Evolutionary conservation across 495 filamentous ascomycete species (phyloP).

Genomic region (Glonium stellatum): DNA sequence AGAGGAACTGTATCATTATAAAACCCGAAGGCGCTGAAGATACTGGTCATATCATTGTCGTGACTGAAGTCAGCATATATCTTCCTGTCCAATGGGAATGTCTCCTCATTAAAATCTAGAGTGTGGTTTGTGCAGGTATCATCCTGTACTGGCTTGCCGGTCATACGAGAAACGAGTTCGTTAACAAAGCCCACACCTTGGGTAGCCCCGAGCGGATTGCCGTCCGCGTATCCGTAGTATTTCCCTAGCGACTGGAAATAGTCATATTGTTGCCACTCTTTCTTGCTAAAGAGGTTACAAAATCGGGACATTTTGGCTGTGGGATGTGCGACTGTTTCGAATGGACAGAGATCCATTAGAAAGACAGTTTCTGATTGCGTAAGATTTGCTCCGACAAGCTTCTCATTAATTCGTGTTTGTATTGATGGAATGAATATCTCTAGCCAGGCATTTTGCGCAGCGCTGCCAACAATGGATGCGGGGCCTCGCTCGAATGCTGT

Average conservation of each 20-base stretch:
- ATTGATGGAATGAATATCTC: slow-evolving; percentile 56
- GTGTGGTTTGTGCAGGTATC: slow-evolving; percentile 66
- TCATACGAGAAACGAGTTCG: slow-evolving; percentile 76
- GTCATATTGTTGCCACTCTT: slow-evolving; percentile 69
- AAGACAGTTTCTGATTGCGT: slow-evolving; percentile 50
- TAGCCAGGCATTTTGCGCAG: slow-evolving; percentile 48
- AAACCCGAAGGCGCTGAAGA: slow-evolving; percentile 66
- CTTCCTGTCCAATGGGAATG: slow-evolving; percentile 58
- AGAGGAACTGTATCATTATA: slow-evolving; percentile 55
- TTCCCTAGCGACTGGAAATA: slow-evolving; percentile 71
- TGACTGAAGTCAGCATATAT: slow-evolving; percentile 85
- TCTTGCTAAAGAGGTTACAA: slow-evolving; percentile 60
- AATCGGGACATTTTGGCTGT: slow-evolving; percentile 50
- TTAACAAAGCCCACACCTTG: slow-evolving; percentile 81
- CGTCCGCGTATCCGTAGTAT: slow-evolving; percentile 71
- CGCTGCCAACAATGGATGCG: slow-evolving; percentile 40
- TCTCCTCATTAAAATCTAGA: slow-evolving; percentile 51
- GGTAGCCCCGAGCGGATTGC: slow-evolving; percentile 67
- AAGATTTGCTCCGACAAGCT: slow-evolving; percentile 56
- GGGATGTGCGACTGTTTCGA: slow-evolving; percentile 58
- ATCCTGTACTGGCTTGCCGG: slow-evolving; percentile 56
- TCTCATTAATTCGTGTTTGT: slow-evolving; percentile 51
- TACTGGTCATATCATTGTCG: slow-evolving; percentile 72
- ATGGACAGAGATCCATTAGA: slow-evolving; percentile 83
- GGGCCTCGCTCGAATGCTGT: slow-evolving; percentile 51